These are phyloP conservation scores for Paragyromitra xinjiangensis DNA, from an alignment of 495 filamentous ascomycete species.

Conservation along the genomic window DNA sequence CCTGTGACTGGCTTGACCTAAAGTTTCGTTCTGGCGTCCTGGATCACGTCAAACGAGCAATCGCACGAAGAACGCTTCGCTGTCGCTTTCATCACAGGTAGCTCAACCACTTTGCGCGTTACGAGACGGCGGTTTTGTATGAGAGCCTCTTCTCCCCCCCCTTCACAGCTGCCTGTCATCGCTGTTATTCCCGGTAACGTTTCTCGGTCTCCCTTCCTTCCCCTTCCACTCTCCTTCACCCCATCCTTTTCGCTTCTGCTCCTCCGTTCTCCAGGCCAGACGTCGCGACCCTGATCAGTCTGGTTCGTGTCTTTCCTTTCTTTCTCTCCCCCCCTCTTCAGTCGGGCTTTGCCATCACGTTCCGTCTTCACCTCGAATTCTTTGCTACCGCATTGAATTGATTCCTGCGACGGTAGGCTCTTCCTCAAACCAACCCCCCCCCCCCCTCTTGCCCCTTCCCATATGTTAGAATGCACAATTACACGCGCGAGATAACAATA, in stretches of 20 bases:
- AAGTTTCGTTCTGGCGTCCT: constrained; percentile 35
- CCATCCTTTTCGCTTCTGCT: constrained; percentile 36
- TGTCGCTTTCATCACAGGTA: constrained; percentile 22
- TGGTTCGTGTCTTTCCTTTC: constrained; percentile 48
- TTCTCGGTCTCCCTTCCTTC: constrained; percentile 39
- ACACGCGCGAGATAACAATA: constrained; percentile 28
- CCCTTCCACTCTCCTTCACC: constrained; percentile 25
- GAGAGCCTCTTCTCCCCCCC: constrained; percentile 36
- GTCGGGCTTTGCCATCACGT: constrained; percentile 40
- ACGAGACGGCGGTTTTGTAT: constrained; percentile 43
- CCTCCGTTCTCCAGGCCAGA: constrained; percentile 42
- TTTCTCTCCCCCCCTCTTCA: constrained; percentile 41
- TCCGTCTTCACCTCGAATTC: constrained; percentile 27
- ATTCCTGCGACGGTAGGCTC: constrained; percentile 43
- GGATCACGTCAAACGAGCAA: constrained; percentile 52
- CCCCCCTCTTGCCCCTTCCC: constrained; percentile 32
- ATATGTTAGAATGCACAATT: constrained; percentile 44
- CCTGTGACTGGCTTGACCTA: constrained; percentile 29
- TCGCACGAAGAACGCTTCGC: constrained; percentile 23
- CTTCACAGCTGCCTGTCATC: constrained; percentile 28
- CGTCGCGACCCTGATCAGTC: constrained; percentile 34
- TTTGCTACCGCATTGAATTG: constrained; percentile 42
- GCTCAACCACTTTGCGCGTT: constrained; percentile 29
- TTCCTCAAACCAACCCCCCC: constrained; percentile 34
- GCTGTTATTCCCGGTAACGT: constrained; percentile 38